These are phyloP conservation scores for Galerina sulciceps DNA, from an alignment of 768 basidiomycete species.

Conservation along the genomic window DNA sequence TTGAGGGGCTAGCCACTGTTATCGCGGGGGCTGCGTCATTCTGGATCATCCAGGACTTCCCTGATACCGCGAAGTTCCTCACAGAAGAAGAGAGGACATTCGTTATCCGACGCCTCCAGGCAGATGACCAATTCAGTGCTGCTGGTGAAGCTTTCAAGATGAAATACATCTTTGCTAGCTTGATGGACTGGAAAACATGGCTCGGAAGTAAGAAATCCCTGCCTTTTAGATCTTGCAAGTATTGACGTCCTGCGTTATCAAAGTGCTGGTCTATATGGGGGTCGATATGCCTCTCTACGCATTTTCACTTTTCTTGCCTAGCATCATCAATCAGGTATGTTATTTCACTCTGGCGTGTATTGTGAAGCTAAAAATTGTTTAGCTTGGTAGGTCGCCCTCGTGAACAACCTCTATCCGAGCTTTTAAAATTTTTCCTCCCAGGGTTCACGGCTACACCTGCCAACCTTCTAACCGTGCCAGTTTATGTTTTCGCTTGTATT, in stretches of 20 bases:
- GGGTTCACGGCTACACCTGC: slow-evolving; percentile 74
- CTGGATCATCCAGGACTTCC: slow-evolving; percentile 84
- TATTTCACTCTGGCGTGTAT: slow-evolving; percentile 11
- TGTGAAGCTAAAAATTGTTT: slow-evolving; percentile 19
- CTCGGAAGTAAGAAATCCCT: slow-evolving; percentile 41
- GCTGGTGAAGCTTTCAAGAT: slow-evolving; percentile 64
- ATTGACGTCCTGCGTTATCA: not conserved
- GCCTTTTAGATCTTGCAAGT: not conserved
- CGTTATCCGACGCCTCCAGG: slow-evolving; percentile 66
- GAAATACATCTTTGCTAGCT: slow-evolving; percentile 62
- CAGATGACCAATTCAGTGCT: slow-evolving; percentile 73
- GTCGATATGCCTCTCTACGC: slow-evolving; percentile 74
- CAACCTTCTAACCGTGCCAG: slow-evolving; percentile 78
- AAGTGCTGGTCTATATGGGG: slow-evolving; percentile 62
- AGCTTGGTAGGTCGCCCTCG: slow-evolving; percentile 14
- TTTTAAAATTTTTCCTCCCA: slow-evolving; percentile 3
- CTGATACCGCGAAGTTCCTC: slow-evolving; percentile 79
- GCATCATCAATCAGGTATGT: slow-evolving; percentile 72
- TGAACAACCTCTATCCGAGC: not conserved
- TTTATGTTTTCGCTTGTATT: slow-evolving; percentile 71
- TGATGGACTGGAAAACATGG: slow-evolving; percentile 80
- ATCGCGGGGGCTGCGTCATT: slow-evolving; percentile 68
- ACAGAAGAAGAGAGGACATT: slow-evolving; percentile 71
- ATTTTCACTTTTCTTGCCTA: slow-evolving; percentile 78
- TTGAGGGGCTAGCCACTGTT: slow-evolving; percentile 72